Base-by-base conservation (phyloP, 2,329 filamentous ascomycete genomes). In the Epichloe scottii region DNA sequence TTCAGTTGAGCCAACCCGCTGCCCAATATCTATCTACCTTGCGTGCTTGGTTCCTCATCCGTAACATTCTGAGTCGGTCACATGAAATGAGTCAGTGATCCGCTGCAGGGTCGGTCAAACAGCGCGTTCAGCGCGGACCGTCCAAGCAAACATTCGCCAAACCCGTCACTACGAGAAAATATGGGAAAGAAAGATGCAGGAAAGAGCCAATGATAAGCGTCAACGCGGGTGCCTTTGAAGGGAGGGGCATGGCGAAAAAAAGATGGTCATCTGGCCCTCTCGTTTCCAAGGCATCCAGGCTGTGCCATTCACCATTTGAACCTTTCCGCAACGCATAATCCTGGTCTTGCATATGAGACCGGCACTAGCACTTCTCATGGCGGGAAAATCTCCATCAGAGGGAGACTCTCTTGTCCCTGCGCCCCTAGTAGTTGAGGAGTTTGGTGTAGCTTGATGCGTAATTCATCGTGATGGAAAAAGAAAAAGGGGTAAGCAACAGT, bases 211-310 rank as follows among this genome's bases (percentile, higher is more conserved):
- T 49, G 33, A 45, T 11, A 5, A 15, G 10, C 17, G 19, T 21
- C 10, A 19, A 42, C 14, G 40, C 17, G 12, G 8, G 7, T 12
- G 40, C 10, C 19, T 21, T 14, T 12, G 40, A 12, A 26, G 17
- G 19, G 40, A 21, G 19, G 40, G 19, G 19, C 8, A 10, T 21
- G n/a, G 21, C 8, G 21, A 19, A 23, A 45, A 14, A 23, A 11
- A 40, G 2, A 39, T 23, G 45, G 50, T 51, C 50, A 51, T 40
- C 34, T 48, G 50, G 38, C 34, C 26, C n/a, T 19, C 19, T 33
- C 8, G 15, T 19, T 15, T 37, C 45, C 39, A 30, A 37, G 50
- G 33, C 45, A 34, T 19, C 26, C 47, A 49, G 30, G 26, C 47
- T 37, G 19, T 30, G 23, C 19, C 19, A 40, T 33, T 35, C 8